Evolutionary conservation across 208 protist genomes (phyloP).

Genomic region (Angomonas ambiguus): DNA sequence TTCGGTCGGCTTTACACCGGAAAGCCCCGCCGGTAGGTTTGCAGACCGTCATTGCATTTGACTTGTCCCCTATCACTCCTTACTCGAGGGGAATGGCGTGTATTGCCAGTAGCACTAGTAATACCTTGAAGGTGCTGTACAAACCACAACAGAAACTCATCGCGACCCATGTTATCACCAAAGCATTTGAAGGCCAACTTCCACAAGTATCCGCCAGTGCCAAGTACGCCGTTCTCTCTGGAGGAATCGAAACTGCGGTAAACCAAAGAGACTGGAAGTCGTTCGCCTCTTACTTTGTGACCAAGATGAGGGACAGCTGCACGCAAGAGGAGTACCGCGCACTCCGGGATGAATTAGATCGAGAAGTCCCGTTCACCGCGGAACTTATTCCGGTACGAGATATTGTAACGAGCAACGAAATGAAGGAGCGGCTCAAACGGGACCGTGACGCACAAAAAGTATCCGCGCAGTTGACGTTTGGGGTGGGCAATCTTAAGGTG

Average conservation of each 20-base stretch:
- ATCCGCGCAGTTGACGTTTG: constrained; percentile 47
- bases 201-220: constrained; percentile 42
- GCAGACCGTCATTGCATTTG: constrained; percentile 75
- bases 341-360: constrained; percentile 51
- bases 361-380: constrained; percentile 74
- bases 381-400: constrained; percentile 80
- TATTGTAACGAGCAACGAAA: constrained; percentile 49
- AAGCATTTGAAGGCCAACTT: constrained; percentile 74
- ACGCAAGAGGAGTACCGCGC: constrained; percentile 19
- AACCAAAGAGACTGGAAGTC: constrained; percentile 84
- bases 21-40: constrained; percentile 48
- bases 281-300: constrained; percentile 69
- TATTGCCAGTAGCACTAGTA: constrained; percentile 77
- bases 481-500: constrained; percentile 72
- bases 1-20: constrained; percentile 51
- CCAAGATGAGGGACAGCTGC: constrained; percentile 58
- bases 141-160: constrained; percentile 63
- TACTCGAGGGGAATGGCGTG: constrained; percentile 58
- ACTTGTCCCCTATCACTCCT: constrained; percentile 71
- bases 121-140: constrained; percentile 74
- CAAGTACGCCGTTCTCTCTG: constrained; percentile 74
- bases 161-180: constrained; percentile 41
- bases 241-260: constrained; percentile 63
- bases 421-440: constrained; percentile 49
- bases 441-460: constrained; percentile 77